A percentile compares a stretch with the other conserved stretches of the same genome.
Conservation (phyloP, 805 yeast species). For the Candida loeiensis region DNA sequence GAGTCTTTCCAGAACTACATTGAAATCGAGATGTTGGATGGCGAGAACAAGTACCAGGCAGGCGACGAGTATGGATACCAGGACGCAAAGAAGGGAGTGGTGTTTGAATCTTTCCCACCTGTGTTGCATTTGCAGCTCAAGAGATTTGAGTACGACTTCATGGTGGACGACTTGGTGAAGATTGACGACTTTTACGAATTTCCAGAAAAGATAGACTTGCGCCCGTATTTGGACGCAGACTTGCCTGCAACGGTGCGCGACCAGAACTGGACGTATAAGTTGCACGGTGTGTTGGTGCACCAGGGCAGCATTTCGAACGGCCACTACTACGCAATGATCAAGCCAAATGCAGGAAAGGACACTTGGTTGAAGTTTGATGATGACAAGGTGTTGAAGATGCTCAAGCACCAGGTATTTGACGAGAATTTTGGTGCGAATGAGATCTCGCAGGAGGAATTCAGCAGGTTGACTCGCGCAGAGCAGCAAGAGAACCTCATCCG, state of each 20-base stretch:
- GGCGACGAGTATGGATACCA: conserved; percentile 81
- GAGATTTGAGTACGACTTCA: conserved; percentile 91
- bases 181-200: conserved; percentile 90
- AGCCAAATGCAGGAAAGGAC: conserved; percentile 61
- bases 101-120: conserved; percentile 85
- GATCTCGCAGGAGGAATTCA: conserved; percentile 45
- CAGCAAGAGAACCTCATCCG: conserved; percentile 61
- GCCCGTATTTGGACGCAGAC: conserved; percentile 69
- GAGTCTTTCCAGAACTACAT: conserved; percentile 83
- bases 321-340: conserved; percentile 92
- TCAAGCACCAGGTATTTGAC: conserved; percentile 79
- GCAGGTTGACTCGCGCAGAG: conserved; percentile 53
- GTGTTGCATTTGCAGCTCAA: conserved; percentile 91
- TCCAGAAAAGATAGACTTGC: conserved; percentile 76
- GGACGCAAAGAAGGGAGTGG: conserved; percentile 95
- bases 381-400: conserved; percentile 87
- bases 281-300: conserved; percentile 94
- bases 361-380: conserved; percentile 93
- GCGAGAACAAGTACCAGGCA: conserved; percentile 95
- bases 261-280: conserved; percentile 71
- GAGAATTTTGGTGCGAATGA: conserved; percentile 87
- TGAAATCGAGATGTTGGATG: conserved; percentile 83
- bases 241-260: conserved; percentile 35
- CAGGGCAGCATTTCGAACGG: conserved; percentile 95
- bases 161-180: conserved; percentile 82